Conservation (phyloP, 225 moss, liverwort and hornwort genomes). For the Bryoerythrophyllum caledonicum region DNA sequence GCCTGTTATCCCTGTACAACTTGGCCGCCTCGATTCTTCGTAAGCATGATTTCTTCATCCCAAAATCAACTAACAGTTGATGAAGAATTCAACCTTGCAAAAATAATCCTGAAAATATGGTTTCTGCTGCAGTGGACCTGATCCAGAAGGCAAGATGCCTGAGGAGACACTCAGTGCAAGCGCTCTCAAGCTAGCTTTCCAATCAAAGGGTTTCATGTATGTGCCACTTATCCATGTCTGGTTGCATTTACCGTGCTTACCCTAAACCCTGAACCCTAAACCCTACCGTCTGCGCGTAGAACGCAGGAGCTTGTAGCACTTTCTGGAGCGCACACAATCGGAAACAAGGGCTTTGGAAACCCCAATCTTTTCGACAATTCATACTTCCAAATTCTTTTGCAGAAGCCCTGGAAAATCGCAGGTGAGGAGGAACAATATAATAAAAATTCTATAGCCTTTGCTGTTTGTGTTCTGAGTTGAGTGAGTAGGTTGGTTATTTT, state of each 20-base stretch:
- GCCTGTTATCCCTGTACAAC: conserved; percentile 66
- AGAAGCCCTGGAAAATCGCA: conserved; percentile 70
- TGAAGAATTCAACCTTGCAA: not conserved
- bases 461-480: not conserved
- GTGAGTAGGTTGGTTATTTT: not conserved
- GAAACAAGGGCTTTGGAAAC: conserved; percentile 91
- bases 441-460: no score
- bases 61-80: not conserved
- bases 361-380: conserved; percentile 84
- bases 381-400: conserved; percentile 77
- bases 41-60: conserved; percentile 45
- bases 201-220: conserved; percentile 86
- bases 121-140: conserved; percentile 68
- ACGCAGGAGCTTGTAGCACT: conserved; percentile 86
- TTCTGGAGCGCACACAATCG: conserved; percentile 88
- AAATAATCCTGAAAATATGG: not conserved
- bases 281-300: conserved; percentile 45
- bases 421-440: no score
- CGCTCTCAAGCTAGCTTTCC: conserved; percentile 72
- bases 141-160: conserved; percentile 92
- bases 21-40: conserved; percentile 82
- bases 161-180: conserved; percentile 75
- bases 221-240: conserved; percentile 14
- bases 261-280: not conserved
- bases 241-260: no score